Conservation (phyloP, 139 green algal genomes). For the Tetratostichococcus sp. region DNA sequence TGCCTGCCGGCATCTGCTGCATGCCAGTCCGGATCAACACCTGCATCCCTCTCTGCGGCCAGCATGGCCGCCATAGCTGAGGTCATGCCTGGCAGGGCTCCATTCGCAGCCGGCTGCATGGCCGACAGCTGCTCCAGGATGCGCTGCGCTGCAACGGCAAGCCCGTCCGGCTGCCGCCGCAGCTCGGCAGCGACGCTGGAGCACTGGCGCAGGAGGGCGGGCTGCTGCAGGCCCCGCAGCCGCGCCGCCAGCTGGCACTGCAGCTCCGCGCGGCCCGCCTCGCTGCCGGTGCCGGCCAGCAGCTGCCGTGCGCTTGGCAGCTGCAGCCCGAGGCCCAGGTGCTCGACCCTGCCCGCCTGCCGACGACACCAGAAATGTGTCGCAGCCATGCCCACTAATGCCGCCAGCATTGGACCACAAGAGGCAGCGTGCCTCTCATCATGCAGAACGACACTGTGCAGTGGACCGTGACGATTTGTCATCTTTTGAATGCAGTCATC, state of each 20-base stretch:
- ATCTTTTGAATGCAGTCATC: too few species aligned
- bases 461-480: background rate
- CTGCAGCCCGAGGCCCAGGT: slow-evolving; percentile 9
- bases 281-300: background rate
- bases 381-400: background rate
- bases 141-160: background rate
- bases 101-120: background rate
- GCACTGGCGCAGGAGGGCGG: background rate
- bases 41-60: too few species aligned
- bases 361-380: background rate
- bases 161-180: slow-evolving; percentile 1
- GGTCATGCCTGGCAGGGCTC: background rate
- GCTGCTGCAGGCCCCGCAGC: background rate
- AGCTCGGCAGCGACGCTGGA: background rate
- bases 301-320: background rate
- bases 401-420: background rate
- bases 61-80: background rate
- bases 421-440: background rate
- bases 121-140: background rate
- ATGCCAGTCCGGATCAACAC: too few species aligned
- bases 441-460: background rate
- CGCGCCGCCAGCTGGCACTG: background rate
- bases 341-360: slow-evolving; percentile 19
- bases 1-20: background rate
- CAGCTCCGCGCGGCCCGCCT: background rate